Conservation (phyloP, 345 rosid species). For the Populus alba region DNA sequence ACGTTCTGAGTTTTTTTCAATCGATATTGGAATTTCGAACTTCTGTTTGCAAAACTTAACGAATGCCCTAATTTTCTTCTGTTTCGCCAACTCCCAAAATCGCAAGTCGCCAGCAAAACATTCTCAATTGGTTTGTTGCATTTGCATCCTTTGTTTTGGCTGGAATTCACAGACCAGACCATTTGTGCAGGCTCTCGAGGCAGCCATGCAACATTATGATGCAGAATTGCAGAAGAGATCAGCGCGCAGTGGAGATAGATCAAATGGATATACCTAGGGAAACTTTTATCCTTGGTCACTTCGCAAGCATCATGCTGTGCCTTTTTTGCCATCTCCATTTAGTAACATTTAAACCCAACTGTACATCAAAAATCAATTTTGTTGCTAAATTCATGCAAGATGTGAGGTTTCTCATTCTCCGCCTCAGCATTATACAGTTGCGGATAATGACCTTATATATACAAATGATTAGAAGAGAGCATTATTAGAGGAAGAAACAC, state of each 20-base stretch:
- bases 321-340: neutral
- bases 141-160: neutral
- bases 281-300: neutral
- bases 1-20: neutral
- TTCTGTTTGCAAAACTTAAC: too few species aligned
- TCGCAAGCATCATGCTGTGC: neutral
- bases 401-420: neutral
- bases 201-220: conserved; percentile 37
- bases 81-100: neutral
- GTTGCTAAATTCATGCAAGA: neutral
- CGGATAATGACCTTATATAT: neutral
- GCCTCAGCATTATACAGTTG: neutral
- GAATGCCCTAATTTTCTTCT: neutral
- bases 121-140: neutral
- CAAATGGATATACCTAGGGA: conserved; percentile 26
- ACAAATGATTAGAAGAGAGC: neutral
- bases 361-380: conserved; percentile 18
- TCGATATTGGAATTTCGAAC: neutral
- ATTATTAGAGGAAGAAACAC: neutral
- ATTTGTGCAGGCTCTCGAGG: conserved; percentile 28
- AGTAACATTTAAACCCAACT: neutral
- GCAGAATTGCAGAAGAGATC: conserved; percentile 31
- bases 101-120: neutral
- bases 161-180: neutral
- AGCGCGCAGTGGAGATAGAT: conserved; percentile 18